These are phyloP conservation scores for Gossypium bickii DNA, from an alignment of 345 rosid genomes.

Conservation along the genomic window DNA sequence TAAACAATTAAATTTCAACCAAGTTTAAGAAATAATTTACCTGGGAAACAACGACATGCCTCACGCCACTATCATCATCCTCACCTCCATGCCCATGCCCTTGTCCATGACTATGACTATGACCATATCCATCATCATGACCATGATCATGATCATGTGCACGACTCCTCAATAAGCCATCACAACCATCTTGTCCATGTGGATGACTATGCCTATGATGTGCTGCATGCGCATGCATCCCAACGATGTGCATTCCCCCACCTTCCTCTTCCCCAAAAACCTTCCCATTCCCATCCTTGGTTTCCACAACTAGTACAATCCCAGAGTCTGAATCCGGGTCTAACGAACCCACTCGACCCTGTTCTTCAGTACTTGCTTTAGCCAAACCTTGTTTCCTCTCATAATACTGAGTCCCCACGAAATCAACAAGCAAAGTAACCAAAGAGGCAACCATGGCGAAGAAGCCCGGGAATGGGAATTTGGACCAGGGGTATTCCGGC, in stretches of 20 bases:
- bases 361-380: slow-evolving; percentile 31
- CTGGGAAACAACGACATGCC: slow-evolving; percentile 96
- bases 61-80: slow-evolving; percentile 46
- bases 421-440: slow-evolving; percentile 69
- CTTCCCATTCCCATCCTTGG: slow-evolving; percentile 33
- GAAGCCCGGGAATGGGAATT: slow-evolving; percentile 82
- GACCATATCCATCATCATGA: slow-evolving; percentile 9
- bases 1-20: background rate
- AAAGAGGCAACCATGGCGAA: slow-evolving; percentile 82
- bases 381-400: slow-evolving; percentile 73
- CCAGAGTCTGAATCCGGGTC: slow-evolving; percentile 40
- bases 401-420: slow-evolving; percentile 80
- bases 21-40: slow-evolving; percentile 25
- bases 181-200: slow-evolving; percentile 52
- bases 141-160: slow-evolving; percentile 14
- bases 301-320: slow-evolving; percentile 26
- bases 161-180: slow-evolving; percentile 31
- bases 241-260: slow-evolving; percentile 83
- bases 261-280: slow-evolving; percentile 87
- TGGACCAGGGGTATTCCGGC: slow-evolving; percentile 69
- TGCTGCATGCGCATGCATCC: slow-evolving; percentile 84
- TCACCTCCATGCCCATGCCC: slow-evolving; percentile 32
- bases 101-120: slow-evolving; percentile 19
- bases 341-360: slow-evolving; percentile 38
- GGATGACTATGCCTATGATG: slow-evolving; percentile 78